Percentiles rank a stretch among this genome's conserved stretches.
phyloP scores from a whole-genome alignment of 2,329 filamentous ascomycete species.

The Talaromyces sp. region DNA sequence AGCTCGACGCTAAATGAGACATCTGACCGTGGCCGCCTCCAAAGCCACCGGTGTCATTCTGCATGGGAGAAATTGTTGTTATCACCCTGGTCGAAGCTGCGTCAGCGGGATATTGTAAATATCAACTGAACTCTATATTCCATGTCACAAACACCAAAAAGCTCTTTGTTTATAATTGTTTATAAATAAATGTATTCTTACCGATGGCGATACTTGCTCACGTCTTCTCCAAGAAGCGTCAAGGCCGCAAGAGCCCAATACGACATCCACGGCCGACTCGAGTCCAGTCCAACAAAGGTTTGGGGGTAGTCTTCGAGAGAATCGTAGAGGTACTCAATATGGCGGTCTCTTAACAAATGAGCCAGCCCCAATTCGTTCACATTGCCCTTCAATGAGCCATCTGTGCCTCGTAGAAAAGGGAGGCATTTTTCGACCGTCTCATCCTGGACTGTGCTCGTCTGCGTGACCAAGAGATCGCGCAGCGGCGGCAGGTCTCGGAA shows the following conservation, averaged over 20 bases:
- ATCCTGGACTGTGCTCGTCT: conserved; percentile 63
- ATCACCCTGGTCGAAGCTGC: conserved; percentile 48
- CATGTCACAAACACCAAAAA: neutral
- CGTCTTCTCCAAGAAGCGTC: conserved; percentile 69
- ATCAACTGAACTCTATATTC: neutral
- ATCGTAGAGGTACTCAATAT: conserved; percentile 45
- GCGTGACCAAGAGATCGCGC: conserved; percentile 60
- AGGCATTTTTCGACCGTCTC: conserved; percentile 64
- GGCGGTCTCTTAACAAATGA: conserved; percentile 59
- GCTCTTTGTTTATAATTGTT: neutral
- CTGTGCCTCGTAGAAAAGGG: conserved; percentile 55
- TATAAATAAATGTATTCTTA: conserved; percentile 27
- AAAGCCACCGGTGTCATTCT: conserved; percentile 80
- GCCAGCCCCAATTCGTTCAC: conserved; percentile 71
- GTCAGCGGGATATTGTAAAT: neutral
- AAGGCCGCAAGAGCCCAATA: conserved; percentile 86
- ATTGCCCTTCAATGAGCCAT: conserved; percentile 44
- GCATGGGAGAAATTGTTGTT: conserved; percentile 71
- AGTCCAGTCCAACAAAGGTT: conserved; percentile 69
- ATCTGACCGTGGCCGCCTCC: conserved; percentile 89
- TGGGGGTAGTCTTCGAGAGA: conserved; percentile 58
- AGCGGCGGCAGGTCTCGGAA: conserved; percentile 53
- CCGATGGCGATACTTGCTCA: conserved; percentile 58
- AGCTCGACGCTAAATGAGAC: conserved; percentile 83
- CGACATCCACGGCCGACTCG: conserved; percentile 86